phyloP scores from a whole-genome alignment of 129 eudicot genomes.

The Pulicaria dysenterica region DNA sequence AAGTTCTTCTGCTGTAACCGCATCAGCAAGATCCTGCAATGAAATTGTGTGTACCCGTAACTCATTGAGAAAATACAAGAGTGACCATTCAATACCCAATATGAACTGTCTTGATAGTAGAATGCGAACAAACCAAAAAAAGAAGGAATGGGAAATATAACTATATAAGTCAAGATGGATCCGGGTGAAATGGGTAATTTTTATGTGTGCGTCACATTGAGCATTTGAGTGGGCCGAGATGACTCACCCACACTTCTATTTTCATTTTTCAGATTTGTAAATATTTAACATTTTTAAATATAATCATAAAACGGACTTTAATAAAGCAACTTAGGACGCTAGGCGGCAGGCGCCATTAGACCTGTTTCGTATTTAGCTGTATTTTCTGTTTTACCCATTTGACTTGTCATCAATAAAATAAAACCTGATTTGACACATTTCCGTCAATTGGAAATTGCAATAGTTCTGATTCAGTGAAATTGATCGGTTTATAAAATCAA shows the following conservation, averaged over 20 bases:
- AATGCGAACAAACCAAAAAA: not conserved
- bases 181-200: too few species aligned
- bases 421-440: not conserved
- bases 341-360: not conserved
- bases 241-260: not conserved
- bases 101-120: not conserved
- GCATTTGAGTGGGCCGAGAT: not conserved
- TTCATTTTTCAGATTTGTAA: not conserved
- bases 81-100: not conserved
- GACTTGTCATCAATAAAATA: not conserved
- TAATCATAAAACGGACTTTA: too few species aligned
- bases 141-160: not conserved
- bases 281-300: too few species aligned
- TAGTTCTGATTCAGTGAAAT: not conserved
- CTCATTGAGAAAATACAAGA: not conserved
- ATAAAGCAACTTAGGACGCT: not conserved
- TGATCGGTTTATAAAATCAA: slow-evolving; percentile 10
- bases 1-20: slow-evolving; percentile 84
- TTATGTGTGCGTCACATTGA: too few species aligned
- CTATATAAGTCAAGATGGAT: not conserved
- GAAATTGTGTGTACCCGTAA: not conserved
- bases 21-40: slow-evolving; percentile 80
- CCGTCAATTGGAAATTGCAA: too few species aligned
- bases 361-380: not conserved
- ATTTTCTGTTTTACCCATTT: not conserved